These are phyloP conservation scores for Hypoxylon lienhwacheense DNA, from an alignment of 495 filamentous ascomycete species.

Conservation along the genomic window DNA sequence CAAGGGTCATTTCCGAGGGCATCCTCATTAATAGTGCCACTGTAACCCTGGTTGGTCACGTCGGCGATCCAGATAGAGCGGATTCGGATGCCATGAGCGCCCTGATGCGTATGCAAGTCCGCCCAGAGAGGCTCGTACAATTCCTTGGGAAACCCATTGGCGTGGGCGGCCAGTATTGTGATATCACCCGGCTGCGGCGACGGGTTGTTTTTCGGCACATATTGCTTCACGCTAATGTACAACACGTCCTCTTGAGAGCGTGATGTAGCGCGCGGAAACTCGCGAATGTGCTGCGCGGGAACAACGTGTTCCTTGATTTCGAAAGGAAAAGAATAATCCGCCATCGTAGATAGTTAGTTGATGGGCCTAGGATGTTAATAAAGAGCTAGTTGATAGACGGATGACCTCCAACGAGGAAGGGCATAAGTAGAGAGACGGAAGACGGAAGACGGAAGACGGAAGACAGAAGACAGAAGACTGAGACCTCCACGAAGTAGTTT, in stretches of 20 bases:
- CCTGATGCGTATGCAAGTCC: constrained; percentile 61
- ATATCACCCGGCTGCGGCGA: constrained; percentile 69
- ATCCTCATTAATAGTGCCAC: constrained; percentile 72
- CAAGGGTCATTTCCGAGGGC: constrained; percentile 77
- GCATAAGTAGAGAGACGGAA: not conserved
- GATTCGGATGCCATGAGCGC: constrained; percentile 63
- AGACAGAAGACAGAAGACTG: no score
- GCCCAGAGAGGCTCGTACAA: constrained; percentile 89
- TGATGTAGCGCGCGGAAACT: constrained; percentile 67
- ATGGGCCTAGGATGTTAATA: not conserved
- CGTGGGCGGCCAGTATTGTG: constrained; percentile 82
- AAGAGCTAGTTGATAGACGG: not conserved
- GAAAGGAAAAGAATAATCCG: constrained; percentile 27
- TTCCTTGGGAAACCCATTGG: constrained; percentile 93
- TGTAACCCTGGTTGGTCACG: constrained; percentile 73
- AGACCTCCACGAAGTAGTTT: no score
- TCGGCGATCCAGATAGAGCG: constrained; percentile 87
- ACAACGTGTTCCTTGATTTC: constrained; percentile 59
- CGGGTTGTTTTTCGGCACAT: constrained; percentile 69
- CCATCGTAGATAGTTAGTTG: not conserved
- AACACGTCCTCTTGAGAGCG: constrained; percentile 64
- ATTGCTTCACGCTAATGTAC: constrained; percentile 77
- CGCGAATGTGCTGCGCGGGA: constrained; percentile 68
- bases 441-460: no score
- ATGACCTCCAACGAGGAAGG: not conserved